Evolutionary conservation across 306 rosid genomes (phyloP).

Genomic region (Vigna nakashimae): DNA sequence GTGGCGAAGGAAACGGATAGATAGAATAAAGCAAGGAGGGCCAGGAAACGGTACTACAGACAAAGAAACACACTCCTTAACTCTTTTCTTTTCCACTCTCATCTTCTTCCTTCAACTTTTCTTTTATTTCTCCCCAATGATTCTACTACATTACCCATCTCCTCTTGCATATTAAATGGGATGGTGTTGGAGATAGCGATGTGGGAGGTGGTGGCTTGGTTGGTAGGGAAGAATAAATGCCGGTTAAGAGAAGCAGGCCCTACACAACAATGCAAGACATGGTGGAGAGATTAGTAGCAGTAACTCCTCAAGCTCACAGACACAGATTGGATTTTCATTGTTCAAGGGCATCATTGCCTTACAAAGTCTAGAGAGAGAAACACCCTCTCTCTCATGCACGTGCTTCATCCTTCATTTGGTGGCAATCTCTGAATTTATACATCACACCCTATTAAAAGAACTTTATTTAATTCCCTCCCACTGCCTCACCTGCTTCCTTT

Average conservation of each 20-base stretch:
- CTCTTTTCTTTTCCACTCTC: slow-evolving; percentile 12
- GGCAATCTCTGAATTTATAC: slow-evolving; percentile 63
- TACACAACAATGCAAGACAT: slow-evolving; percentile 46
- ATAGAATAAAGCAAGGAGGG: slow-evolving; percentile 39
- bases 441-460: slow-evolving; percentile 37
- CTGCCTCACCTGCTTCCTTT: slow-evolving; percentile 68
- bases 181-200: slow-evolving; percentile 46
- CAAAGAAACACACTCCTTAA: slow-evolving; percentile 44
- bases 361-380: slow-evolving; percentile 23
- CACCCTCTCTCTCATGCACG: slow-evolving; percentile 68
- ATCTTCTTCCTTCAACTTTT: background rate
- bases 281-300: slow-evolving; percentile 12
- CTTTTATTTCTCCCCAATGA: background rate
- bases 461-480: slow-evolving; percentile 65
- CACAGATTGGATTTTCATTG: slow-evolving; percentile 47
- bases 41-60: slow-evolving; percentile 46
- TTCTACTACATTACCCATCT: slow-evolving; percentile 10
- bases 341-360: slow-evolving; percentile 46
- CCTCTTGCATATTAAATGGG: slow-evolving; percentile 34
- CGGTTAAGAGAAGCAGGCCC: slow-evolving; percentile 54
- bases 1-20: slow-evolving; percentile 60
- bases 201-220: slow-evolving; percentile 52
- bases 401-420: slow-evolving; percentile 72
- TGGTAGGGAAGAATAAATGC: slow-evolving; percentile 87
- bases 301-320: slow-evolving; percentile 25